phyloP scores from a whole-genome alignment of 2,329 filamentous ascomycete genomes.

The Onygenales sp. region DNA sequence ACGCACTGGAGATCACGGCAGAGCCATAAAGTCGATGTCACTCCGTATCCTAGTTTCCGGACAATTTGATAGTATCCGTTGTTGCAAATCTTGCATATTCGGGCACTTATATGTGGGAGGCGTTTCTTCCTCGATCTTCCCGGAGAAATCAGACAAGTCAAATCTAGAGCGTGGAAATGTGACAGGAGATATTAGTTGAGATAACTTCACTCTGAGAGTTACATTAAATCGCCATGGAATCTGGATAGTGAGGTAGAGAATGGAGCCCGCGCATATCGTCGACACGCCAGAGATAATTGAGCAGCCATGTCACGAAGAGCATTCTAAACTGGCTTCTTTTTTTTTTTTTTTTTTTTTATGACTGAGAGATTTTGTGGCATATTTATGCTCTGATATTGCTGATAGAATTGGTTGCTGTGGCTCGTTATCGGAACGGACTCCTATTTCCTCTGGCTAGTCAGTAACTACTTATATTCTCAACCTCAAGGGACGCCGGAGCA shows the following conservation, averaged over 20 bases:
- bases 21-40: slow-evolving; percentile 17
- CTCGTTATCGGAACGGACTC: too few relatives aligned
- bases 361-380: too few relatives aligned
- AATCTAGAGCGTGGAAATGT: slow-evolving; percentile 7
- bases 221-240: too few relatives aligned
- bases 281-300: background rate
- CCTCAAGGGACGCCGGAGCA: too few relatives aligned
- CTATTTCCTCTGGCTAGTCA: too few relatives aligned
- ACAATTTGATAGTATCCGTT: slow-evolving; percentile 12
- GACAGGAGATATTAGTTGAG: background rate
- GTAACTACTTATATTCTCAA: too few relatives aligned
- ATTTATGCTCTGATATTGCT: too few relatives aligned
- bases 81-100: slow-evolving; percentile 8
- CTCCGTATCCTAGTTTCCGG: slow-evolving; percentile 16
- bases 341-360: too few relatives aligned
- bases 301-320: background rate
- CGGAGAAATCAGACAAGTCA: slow-evolving; percentile 3
- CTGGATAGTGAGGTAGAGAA: too few relatives aligned
- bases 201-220: background rate
- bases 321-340: background rate
- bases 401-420: too few relatives aligned
- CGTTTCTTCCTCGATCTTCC: slow-evolving; percentile 11
- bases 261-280: too few relatives aligned
- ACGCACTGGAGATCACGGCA: slow-evolving; percentile 12
- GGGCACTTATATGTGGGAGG: slow-evolving; percentile 6